Evolutionary conservation across 192 early-diverging fungal species (phyloP).

Genomic region (Mortierella hygrophila): DNA sequence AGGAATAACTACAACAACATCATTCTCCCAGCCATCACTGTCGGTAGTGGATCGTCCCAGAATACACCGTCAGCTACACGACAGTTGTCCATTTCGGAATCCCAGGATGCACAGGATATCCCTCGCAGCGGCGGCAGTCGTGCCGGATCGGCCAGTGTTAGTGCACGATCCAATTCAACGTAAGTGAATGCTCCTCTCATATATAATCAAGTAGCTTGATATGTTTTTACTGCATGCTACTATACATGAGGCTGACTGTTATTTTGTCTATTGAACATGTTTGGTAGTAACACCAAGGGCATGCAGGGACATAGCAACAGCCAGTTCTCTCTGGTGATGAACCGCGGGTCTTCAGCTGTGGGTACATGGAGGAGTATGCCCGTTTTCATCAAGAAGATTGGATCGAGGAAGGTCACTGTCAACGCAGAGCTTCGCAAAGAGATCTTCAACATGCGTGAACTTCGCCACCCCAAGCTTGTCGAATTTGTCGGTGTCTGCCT

Average conservation of each 20-base stretch:
- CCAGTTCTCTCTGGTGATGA: conserved; percentile 38
- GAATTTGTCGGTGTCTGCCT: conserved; percentile 60
- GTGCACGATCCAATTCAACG: conserved; percentile 25
- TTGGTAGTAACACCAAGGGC: conserved; percentile 11
- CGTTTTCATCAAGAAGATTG: conserved; percentile 53
- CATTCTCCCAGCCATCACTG: conserved; percentile 21
- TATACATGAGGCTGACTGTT: neutral
- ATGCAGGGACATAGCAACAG: conserved; percentile 16
- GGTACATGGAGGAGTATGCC: conserved; percentile 56
- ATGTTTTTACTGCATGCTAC: neutral
- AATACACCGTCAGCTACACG: neutral
- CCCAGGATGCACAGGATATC: neutral
- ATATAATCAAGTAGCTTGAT: neutral
- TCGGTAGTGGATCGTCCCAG: neutral
- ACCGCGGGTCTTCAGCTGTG: conserved; percentile 32
- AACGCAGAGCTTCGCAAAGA: conserved; percentile 45
- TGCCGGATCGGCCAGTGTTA: neutral
- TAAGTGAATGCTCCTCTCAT: neutral
- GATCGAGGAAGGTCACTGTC: conserved; percentile 39
- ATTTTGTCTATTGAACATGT: neutral
- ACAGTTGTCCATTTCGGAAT: neutral
- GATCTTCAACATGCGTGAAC: conserved; percentile 52
- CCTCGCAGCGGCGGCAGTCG: neutral
- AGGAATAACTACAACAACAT: neutral
- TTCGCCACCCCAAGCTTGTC: conserved; percentile 57